Percentiles rank a stretch among this genome's conserved stretches.
Evolutionary conservation across 2,329 filamentous ascomycete genomes (phyloP).

Genomic region (Ceratocystis papillata): DNA sequence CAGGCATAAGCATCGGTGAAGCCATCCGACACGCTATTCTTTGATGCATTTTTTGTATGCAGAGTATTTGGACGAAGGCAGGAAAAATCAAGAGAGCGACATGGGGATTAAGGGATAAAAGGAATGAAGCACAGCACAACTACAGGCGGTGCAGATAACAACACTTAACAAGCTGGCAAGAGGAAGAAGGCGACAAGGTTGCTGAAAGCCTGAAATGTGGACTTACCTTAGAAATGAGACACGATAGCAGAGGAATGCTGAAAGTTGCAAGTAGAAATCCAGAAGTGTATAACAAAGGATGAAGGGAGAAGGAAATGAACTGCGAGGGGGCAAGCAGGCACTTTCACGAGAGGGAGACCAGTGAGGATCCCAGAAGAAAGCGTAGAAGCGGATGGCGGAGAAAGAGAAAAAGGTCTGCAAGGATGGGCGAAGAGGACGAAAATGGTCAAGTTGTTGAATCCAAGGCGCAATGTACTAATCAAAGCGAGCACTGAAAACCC

Average conservation of each 20-base stretch:
- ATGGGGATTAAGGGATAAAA: not conserved
- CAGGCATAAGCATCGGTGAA: constrained; percentile 11
- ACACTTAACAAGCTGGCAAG: not conserved
- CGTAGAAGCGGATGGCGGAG: not conserved
- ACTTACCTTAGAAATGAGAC: constrained; percentile 2
- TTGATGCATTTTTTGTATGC: not conserved
- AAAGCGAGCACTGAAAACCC: not conserved
- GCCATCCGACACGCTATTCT: not conserved
- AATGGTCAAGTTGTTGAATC: not conserved
- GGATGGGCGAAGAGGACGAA: constrained; percentile 1
- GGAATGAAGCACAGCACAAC: not conserved
- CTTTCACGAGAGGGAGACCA: not conserved
- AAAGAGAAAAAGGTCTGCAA: not conserved
- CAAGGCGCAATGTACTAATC: not conserved
- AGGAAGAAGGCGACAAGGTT: not conserved
- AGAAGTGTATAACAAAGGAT: not conserved
- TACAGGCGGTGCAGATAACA: constrained; percentile 3
- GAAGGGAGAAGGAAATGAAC: constrained; percentile 3
- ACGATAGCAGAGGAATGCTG: constrained; percentile 3
- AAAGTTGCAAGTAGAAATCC: not conserved
- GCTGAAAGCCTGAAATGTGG: not conserved
- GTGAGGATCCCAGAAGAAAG: not conserved
- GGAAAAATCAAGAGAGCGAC: not conserved
- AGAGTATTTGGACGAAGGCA: not conserved
- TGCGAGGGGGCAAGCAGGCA: constrained; percentile 2